Base-by-base conservation (phyloP, 2,329 filamentous ascomycete species). In the Botryosphaeria dothidea region DNA sequence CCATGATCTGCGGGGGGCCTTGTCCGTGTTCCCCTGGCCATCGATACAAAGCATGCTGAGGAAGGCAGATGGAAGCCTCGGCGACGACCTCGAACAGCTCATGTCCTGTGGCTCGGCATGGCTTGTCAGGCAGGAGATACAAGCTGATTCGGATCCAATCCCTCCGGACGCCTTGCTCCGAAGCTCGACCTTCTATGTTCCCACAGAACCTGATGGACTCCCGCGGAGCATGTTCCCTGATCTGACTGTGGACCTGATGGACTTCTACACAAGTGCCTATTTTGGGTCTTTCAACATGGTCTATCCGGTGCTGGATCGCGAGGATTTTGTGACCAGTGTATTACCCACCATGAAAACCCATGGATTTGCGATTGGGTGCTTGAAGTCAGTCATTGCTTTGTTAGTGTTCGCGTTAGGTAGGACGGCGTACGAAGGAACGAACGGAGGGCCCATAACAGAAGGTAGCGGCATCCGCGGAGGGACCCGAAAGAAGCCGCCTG, bases 251-350 rank as follows among this genome's bases (percentile, higher is more conserved):
- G 83, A 85, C 6, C 77, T 78, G 3, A 83, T 88, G 74, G 79
- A 82, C 66, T 76, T 77, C 23, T 77, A 86, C 43, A 80, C 81
- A 65, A 84, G 83, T 56, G 80, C 81, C 0, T 89, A 86, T 70
- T 89, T 89, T 70, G 83, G 86, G 69, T 84, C 81, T 1, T 86
- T 86, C 74, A 88, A 88, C 70, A 78, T 86, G 15, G 70, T 87
- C 15, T 84, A 84, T 68, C 86, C 86, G 0, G 81, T 89, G 41
- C 78, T 89, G 70, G 85, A 88, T 67, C 79, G 84, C 17, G 81
- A 85, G 36, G 77, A 74, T 25, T 89, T 88, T 72, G 75, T 81
- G 67, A 78, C 79, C 8, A 4, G 27, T 27, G 19, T 46, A 3
- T 6, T 61, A 3, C 57, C 57, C 11, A 45, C 9, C 9, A 21